Evolutionary conservation across 179 eudicot genomes (phyloP), one percentile per base, ranked within the genome.

Genomic region (Nepenthes alata): DNA sequence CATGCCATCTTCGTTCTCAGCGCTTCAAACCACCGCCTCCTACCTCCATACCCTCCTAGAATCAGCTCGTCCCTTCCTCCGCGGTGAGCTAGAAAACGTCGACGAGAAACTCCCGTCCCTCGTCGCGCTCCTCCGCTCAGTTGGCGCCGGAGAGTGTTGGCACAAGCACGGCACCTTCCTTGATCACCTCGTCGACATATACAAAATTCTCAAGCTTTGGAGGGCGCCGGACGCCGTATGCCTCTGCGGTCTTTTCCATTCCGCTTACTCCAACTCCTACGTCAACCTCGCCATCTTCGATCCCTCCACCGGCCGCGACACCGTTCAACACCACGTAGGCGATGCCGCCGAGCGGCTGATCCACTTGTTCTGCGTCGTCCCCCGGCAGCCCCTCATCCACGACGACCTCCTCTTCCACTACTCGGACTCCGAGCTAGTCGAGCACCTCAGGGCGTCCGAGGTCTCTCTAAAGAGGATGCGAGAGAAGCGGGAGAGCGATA

Each of bases 81-180:
- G 88, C 11, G 96, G 89, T 3, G 89, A 88, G 66, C 77, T 85
- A 2, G 76, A 78, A 9, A 36, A 72, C 37, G 60, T 88, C 11
- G 89, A 91, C 63, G 35, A 62, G 0, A 70, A 71, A 12, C 83
- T 91, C 2, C 95, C 95, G 0, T 59, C 83, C 44, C 78, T 85
- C 5, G 55, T 84, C 35, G 47, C 82, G 0, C 86, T 88, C 34
- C 85, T 91, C n/a, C 75, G 81, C 3, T 80, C 96, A 0, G 95
- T 77, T 3, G 95, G 96, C 2, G 98, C 96, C 16, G 91, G 89
- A 0, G 96, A 91, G 71, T 91, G 98, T 74, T 91, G 98, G 98
- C 98, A 91, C 79, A 91, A 91, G 70, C 96, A 91, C 58, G 95
- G 95, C 58, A 88, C 81, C 60, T 91, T 91, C 72, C 81, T 91